Base-by-base conservation (phyloP, 2,329 filamentous ascomycete species). In the Hawksworthiomyces lignivorus region DNA sequence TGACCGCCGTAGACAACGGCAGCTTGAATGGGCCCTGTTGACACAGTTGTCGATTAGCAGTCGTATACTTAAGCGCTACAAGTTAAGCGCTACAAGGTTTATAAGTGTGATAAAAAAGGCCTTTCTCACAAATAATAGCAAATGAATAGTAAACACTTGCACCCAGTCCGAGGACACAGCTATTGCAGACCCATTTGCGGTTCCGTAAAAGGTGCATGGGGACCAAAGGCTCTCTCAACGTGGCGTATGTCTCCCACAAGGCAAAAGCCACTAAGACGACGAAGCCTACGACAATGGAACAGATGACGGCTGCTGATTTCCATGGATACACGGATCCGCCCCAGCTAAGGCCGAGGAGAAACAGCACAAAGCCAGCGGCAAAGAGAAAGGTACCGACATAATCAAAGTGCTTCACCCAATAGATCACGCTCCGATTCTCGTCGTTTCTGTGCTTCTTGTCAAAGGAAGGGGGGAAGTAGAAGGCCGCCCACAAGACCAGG, bases 291-390 rank as follows among this genome's bases (percentile, higher is more conserved):
- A 52, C 21, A 10, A 49, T 40, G 17, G 39, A 26, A 15, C 36
- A 39, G 19, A 45, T 36, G 17, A 34, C 44, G 49, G 35, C 54
- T 58, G 64, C 58, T 59, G 63, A 54, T 63, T 67, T 40, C 69
- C 69, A 54, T 1, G 54, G 46, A 35, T 56, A 54, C n/a, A 47
- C 41, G n/a, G 41, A 35, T 12, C 57, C 52, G 19, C 70, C 70
- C 69, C 69, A 73, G 49, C 68, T 67, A 44, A 73, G 54, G 4
- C 67, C 70, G 18, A 69, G 62, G 45, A 72, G 52, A 50, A 73
- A 69, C 1, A 47, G n/a, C n/a, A n/a, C n/a, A n/a, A n/a, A n/a
- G n/a, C n/a, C n/a, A n/a, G n/a, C n/a, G n/a, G n/a, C n/a, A n/a
- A n/a, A 69, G 20, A 74, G 53, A 20, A 65, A 59, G 3, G 69